Evolutionary conservation across 2,329 filamentous ascomycete species (phyloP).

Genomic region (Fusarium phyllophilum): DNA sequence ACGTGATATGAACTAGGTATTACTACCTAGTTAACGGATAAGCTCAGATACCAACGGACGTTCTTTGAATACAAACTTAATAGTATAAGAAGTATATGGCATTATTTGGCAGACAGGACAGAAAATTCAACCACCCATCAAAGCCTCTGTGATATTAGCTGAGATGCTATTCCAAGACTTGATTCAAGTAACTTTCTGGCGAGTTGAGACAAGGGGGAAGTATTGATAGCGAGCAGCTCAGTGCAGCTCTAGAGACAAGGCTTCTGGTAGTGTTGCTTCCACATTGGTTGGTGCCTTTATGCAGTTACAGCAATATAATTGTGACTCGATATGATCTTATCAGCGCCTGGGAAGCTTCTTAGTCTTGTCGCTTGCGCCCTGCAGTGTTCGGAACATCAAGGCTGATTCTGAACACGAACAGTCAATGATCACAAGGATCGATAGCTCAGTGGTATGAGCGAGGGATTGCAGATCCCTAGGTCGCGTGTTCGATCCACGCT

Average conservation of each 20-base stretch:
- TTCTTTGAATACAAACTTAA: not conserved
- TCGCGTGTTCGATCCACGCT: not conserved
- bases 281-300: not conserved
- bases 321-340: not conserved
- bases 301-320: not conserved
- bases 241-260: not conserved
- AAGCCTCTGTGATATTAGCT: not conserved
- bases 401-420: fast-evolving
- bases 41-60: not conserved
- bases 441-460: constrained; percentile 17
- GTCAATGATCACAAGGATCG: not conserved
- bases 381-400: fast-evolving
- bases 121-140: not conserved
- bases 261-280: not conserved
- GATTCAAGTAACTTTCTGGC: not conserved
- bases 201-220: not conserved
- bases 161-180: not conserved
- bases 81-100: not conserved
- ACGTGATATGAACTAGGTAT: not conserved
- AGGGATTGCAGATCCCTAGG: constrained; percentile 19
- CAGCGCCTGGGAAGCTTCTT: not conserved
- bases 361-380: not conserved
- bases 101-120: not conserved
- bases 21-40: not conserved
- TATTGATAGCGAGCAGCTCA: not conserved